phyloP scores from a whole-genome alignment of 2,329 filamentous ascomycete genomes.

The Neonectria neomacrospora region DNA sequence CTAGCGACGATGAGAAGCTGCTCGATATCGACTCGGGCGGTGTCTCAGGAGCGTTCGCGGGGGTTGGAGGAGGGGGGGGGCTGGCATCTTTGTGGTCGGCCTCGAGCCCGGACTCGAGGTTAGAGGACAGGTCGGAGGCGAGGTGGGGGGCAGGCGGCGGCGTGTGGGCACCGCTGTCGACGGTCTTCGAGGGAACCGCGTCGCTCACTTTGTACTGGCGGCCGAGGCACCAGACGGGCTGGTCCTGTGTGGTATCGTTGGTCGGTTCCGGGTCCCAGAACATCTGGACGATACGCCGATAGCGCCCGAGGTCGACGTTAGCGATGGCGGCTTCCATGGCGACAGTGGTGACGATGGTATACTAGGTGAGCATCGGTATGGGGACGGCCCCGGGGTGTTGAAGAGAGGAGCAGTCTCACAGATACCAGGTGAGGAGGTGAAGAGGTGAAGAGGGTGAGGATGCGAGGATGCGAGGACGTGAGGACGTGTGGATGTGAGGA shows the following conservation, averaged over 20 bases:
- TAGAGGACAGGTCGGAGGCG: slow-evolving; percentile 14
- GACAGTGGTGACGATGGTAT: slow-evolving; percentile 9
- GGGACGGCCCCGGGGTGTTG: slow-evolving; percentile 1
- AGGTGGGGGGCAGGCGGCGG: slow-evolving; percentile 33
- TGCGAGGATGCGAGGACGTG: background rate
- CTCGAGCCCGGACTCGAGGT: slow-evolving; percentile 10
- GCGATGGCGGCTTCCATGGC: slow-evolving; percentile 54
- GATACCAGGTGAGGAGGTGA: slow-evolving; percentile 3
- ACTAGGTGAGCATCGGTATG: slow-evolving; percentile 31
- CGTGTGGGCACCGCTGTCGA: slow-evolving; percentile 35
- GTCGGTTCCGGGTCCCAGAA: slow-evolving; percentile 91
- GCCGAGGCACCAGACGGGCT: slow-evolving; percentile 86
- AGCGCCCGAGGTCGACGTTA: slow-evolving; percentile 78
- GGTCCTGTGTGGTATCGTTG: slow-evolving; percentile 75
- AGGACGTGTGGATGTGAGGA: slow-evolving; percentile 11
- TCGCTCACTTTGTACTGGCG: slow-evolving; percentile 59
- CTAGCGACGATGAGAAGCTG: slow-evolving; percentile 63
- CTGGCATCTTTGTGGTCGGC: slow-evolving; percentile 30
- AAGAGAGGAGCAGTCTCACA: slow-evolving; percentile 1
- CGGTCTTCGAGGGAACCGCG: slow-evolving; percentile 22
- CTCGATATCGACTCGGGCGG: slow-evolving; percentile 61
- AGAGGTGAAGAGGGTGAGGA: slow-evolving; percentile 13
- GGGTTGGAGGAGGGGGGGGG: slow-evolving; percentile 34
- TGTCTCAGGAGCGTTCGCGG: slow-evolving; percentile 54
- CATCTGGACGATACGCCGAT: slow-evolving; percentile 85